phyloP scores from a whole-genome alignment of 805 yeast species.

The Limtongozyma cylindracea region DNA sequence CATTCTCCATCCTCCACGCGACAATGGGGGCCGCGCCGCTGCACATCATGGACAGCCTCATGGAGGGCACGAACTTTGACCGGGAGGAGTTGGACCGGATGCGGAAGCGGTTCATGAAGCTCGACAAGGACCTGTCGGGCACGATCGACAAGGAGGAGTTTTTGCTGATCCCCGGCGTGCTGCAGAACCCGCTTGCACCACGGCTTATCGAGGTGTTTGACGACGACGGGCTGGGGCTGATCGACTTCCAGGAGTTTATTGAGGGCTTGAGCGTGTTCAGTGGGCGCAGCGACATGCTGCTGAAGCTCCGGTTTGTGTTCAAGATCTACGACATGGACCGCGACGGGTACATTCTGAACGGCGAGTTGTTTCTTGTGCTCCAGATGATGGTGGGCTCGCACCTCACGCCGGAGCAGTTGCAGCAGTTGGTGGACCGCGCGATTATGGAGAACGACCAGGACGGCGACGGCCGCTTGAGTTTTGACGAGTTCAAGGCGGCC shows the following conservation, averaged over 20 bases:
- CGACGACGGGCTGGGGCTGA: constrained; percentile 74
- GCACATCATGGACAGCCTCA: constrained; percentile 34
- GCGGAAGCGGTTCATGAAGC: constrained; percentile 80
- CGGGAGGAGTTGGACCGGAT: constrained; percentile 80
- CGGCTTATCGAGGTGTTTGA: constrained; percentile 89
- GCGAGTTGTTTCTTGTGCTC: constrained; percentile 76
- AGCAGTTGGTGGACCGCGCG: constrained; percentile 92
- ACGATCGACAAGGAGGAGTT: constrained; percentile 81
- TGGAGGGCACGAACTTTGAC: constrained; percentile 71
- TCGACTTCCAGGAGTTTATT: constrained; percentile 89
- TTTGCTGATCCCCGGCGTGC: constrained; percentile 77
- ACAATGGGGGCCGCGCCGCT: constrained; percentile 39
- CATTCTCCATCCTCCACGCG: no score
- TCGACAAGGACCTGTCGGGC: constrained; percentile 84
- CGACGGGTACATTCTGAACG: constrained; percentile 88
- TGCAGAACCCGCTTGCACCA: constrained; percentile 70
- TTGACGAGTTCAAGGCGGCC: constrained; percentile 64
- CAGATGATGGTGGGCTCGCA: constrained; percentile 95
- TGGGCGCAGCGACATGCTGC: constrained; percentile 55
- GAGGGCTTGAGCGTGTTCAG: constrained; percentile 72
- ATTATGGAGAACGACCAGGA: constrained; percentile 80
- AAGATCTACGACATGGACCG: constrained; percentile 87
- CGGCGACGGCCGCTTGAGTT: constrained; percentile 67
- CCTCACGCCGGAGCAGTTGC: constrained; percentile 65
- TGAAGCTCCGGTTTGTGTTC: constrained; percentile 73